Base-by-base conservation (phyloP, 805 yeast species). In the Scheffersomyces coipomensis region DNA sequence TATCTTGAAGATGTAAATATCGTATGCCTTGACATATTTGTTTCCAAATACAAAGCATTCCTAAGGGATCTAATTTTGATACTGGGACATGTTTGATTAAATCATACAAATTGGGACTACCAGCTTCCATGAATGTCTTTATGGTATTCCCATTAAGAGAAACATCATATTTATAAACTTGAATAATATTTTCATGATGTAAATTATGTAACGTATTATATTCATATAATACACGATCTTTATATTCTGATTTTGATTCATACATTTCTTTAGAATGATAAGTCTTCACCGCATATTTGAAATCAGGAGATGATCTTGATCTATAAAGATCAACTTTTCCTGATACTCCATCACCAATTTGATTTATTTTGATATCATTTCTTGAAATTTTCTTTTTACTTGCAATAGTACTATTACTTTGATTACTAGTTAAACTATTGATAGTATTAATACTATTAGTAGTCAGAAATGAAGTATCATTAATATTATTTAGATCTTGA, bases 281-380 rank as follows among this genome's bases (percentile, higher is more conserved):
- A 1, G 59, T 57, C 51, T 80, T 79, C 3, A 78, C 61, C 0
- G 80, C 85, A 39, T 56, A 63, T 5, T 32, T 15, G 19, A 39
- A 43, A 2, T 21, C 17, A 3, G 39, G 29, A 4, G 4, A n/a
- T 6, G 34, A 17, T 24, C 33, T 46, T 19, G 44, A 39, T 29
- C 40, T 40, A 24, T 36, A 45, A 7, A 48, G 18, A n/a, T 47
- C 49, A 4, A 52, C 51, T 16, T 16, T 33, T 8, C 52, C 56
- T 2, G 56, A 48, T 6, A 44, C 30, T 2, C 56, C 56, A 19
- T 35, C 22, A 6, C 54, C 56, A 3, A 50, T 10, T 12, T 12
- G 21, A 16, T 16, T 6, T 30, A 36, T 16, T 25, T 9, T 13
- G 10, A n/a, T 16, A 19, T 35, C 43, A 16, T 32, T 22, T n/a